Base-by-base conservation (phyloP, 75 land plant genomes). In the Azolla pinnata region DNA sequence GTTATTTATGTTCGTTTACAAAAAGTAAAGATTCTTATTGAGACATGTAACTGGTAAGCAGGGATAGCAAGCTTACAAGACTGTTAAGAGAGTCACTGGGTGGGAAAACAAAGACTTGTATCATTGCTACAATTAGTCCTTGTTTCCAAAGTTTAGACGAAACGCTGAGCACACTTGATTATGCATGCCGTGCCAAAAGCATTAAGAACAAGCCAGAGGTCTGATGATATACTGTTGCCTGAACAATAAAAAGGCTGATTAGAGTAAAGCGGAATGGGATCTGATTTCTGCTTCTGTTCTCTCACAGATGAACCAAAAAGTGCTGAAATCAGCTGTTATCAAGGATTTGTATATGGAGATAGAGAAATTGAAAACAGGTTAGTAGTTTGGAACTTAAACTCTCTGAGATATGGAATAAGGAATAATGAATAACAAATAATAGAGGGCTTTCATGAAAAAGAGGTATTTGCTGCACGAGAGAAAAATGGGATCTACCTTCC, bases 191-290 rank as follows among this genome's bases (percentile, higher is more conserved):
- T 38, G 97, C 97, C 29, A 92, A 92, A 60, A 88, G 75, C 29
- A 92, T 92, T 14, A 92, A 81, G 77, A 92, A 92, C 68, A 92
- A 85, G 57, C 97, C 97, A 30, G 97, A 92, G 86, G 97, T 90
- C 38, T 56, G 65, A 55, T n/a, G n/a, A n/a, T n/a, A n/a, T n/a
- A n/a, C n/a, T n/a, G n/a, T n/a, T n/a, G n/a, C n/a, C n/a, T n/a
- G n/a, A n/a, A n/a, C n/a, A n/a, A n/a, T n/a, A n/a, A n/a, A n/a
- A n/a, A n/a, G n/a, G n/a, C n/a, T n/a, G n/a, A n/a, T n/a, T n/a
- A n/a, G n/a, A n/a, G n/a, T n/a, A n/a, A n/a, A n/a, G n/a, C n/a
- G n/a, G n/a, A n/a, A n/a, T n/a, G n/a, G n/a, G n/a, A n/a, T n/a
- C n/a, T n/a, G n/a, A n/a, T n/a, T 21, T 2, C 58, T 51, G 44